Conservation (phyloP, 208 protist genomes). For the Zelonia costaricensis region DNA sequence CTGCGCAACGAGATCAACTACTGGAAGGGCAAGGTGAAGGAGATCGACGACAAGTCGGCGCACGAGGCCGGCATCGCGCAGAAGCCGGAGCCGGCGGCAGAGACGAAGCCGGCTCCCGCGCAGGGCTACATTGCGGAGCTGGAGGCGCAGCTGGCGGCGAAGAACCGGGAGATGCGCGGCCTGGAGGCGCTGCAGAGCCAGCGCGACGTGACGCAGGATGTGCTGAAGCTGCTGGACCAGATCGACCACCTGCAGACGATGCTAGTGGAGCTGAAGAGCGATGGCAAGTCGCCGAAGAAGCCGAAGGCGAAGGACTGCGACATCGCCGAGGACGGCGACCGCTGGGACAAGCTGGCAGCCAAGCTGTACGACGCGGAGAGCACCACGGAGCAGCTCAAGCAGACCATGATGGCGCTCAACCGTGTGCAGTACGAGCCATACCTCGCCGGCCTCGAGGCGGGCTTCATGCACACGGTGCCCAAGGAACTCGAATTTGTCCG, state of each 20-base stretch:
- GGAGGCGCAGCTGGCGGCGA: slow-evolving; percentile 52
- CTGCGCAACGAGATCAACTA: slow-evolving; percentile 65
- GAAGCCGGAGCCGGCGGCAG: slow-evolving; percentile 26
- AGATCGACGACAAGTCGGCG: slow-evolving; percentile 74
- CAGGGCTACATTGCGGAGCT: slow-evolving; percentile 55
- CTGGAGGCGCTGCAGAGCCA: slow-evolving; percentile 69
- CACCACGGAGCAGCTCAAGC: slow-evolving; percentile 63
- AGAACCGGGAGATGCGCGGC: slow-evolving; percentile 51
- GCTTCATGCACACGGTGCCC: slow-evolving; percentile 70
- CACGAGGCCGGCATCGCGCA: slow-evolving; percentile 78
- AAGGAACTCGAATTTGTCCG: slow-evolving; percentile 78
- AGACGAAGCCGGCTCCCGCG: slow-evolving; percentile 17
- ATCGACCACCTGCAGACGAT: slow-evolving; percentile 64
- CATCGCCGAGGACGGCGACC: slow-evolving; percentile 50
- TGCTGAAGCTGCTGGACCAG: slow-evolving; percentile 71
- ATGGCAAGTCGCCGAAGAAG: slow-evolving; percentile 1
- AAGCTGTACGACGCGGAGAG: slow-evolving; percentile 78
- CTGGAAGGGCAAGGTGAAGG: slow-evolving; percentile 64
- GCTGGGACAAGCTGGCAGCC: slow-evolving; percentile 75
- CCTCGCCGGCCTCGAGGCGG: slow-evolving; percentile 68
- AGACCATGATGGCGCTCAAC: slow-evolving; percentile 74
- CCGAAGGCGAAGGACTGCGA: slow-evolving; percentile 20
- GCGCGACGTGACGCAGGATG: slow-evolving; percentile 75
- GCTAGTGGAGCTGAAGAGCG: slow-evolving; percentile 52
- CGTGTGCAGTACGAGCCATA: slow-evolving; percentile 86